Evolutionary conservation across 257 asterid species (phyloP), one percentile per base, ranked within the genome.

Genomic region (Leptodermis oblonga): DNA sequence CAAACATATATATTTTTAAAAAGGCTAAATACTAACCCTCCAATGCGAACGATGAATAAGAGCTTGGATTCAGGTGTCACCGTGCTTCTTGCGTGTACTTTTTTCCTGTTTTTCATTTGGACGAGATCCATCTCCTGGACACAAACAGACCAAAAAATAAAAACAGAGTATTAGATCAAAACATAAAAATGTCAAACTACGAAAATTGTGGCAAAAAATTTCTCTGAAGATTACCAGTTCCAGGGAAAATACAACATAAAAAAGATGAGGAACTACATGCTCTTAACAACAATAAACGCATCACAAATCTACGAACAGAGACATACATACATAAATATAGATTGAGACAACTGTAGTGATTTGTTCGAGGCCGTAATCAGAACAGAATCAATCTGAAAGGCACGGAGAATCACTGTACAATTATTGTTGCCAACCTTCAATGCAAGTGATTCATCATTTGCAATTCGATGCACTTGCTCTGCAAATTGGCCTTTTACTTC

Each of bases 51-150:
- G 83, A 93, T 71, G 60, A 89, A 93, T 36, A 93, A 77, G 67
- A 89, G 92, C 75, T 83, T 78, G 65, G 95, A 90, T 18, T 86
- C 82, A 1, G 83, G 77, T 7, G 72, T 48, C 55, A 33, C 70
- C 7, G 76, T 28, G 22, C 78, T 71, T 55, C 70, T 75, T 43
- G 85, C 86, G 37, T 55, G 72, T 66, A 73, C 79, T 84, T 87
- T 93, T 62, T 65, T 88, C 83, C 99, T 82, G 73, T 80, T 78
- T 86, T 85, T 90, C 99, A 90, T 86, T 67, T 78, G 95, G 75
- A 90, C 56, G 23, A 88, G 77, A 78, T 93, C 99, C 86, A 93
- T 33, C 78, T 90, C 99, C 99, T 90, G 73, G 4, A n/a, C n/a
- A n/a, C n/a, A n/a, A n/a, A n/a, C n/a, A n/a, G n/a, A n/a, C 18